A percentile compares a stretch with the other conserved stretches of the same genome.
Evolutionary conservation across 495 filamentous ascomycete species (phyloP).

Genomic region (Tuber microsphaerosporum): DNA sequence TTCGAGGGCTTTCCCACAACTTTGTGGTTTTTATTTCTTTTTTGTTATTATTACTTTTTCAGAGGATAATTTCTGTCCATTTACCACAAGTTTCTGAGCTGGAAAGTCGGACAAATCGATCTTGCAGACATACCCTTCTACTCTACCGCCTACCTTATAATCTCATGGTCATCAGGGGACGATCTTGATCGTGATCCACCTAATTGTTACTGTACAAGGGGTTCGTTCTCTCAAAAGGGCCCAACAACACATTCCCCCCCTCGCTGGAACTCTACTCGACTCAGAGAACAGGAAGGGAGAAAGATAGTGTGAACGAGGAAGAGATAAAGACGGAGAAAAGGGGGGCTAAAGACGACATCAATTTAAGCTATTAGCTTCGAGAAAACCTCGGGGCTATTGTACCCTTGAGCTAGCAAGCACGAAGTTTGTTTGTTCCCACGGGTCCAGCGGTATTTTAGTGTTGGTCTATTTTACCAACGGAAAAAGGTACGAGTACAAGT

Average conservation of each 20-base stretch:
- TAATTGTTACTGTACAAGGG: not conserved
- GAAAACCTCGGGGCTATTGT: not conserved
- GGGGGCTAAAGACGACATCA: not conserved
- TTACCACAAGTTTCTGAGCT: not conserved
- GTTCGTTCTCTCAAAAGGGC: not conserved
- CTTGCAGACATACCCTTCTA: not conserved
- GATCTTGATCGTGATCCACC: not conserved
- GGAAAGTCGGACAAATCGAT: slow-evolving; percentile 1
- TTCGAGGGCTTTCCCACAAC: slow-evolving; percentile 19
- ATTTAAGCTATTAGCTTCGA: slow-evolving; percentile 4
- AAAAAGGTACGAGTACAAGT: not conserved
- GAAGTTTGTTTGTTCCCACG: not conserved
- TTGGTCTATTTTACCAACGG: not conserved
- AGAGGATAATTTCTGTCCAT: not conserved
- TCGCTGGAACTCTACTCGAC: not conserved
- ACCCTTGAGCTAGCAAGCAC: slow-evolving; percentile 2
- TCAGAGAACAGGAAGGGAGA: not conserved
- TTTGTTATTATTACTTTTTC: slow-evolving; percentile 9
- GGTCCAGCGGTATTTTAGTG: slow-evolving; percentile 2
- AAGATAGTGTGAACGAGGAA: not conserved
- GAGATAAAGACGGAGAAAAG: not conserved
- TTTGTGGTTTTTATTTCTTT: slow-evolving; percentile 21
- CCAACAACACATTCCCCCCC: not conserved
- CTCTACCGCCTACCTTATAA: not conserved
- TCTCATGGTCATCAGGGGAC: not conserved